Base-by-base conservation (phyloP, 2,329 filamentous ascomycete species). In the Xylariaceae sp. region DNA sequence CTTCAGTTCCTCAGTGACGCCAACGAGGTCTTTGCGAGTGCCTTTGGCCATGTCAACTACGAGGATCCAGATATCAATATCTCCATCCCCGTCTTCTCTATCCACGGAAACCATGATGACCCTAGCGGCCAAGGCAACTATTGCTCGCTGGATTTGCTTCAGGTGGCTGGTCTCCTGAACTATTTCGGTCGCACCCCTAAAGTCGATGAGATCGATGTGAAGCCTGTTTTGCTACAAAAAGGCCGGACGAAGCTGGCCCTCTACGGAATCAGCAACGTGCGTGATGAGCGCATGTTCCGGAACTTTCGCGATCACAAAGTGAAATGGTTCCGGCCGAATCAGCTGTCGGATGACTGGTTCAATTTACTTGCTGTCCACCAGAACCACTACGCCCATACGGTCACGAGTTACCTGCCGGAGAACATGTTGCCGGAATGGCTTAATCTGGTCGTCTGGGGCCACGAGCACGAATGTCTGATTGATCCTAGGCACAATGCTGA, bases 31-130 rank as follows among this genome's bases (percentile, higher is more conserved):
- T 97, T 99, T 68, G 88, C 91, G 62, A 89, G 89, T 5, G 87
- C 91, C 0, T 96, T 97, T 71, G 88, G 91, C 53, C 89, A 97
- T 73, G 93, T 96, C 75, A 99, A 99, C 75, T 99, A 99, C 75
- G 92, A 97, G 74, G 94, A 99, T 69, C 86, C 90, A 23, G 91
- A 99, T 68, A 97, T 99, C 74, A 99, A 99, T 69, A 86, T 99
- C 62, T 90, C 92, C 1, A 97, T 97, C 58, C 94, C 94, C 0
- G 92, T 99, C 34, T 99, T 99, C 72, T 96, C 93, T 0, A 99
- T 99, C 47, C 95, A 99, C 69, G 94, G 94, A 51, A 99, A 99
- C 70, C 94, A 99, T 72, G 94, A 99, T 71, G 94, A 99, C 71
- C 94, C 94, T 0, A 95, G 92, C n/a, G 94, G 94, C 8, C 92